phyloP scores from a whole-genome alignment of 306 rosid genomes.

The Cicer yamashitae region DNA sequence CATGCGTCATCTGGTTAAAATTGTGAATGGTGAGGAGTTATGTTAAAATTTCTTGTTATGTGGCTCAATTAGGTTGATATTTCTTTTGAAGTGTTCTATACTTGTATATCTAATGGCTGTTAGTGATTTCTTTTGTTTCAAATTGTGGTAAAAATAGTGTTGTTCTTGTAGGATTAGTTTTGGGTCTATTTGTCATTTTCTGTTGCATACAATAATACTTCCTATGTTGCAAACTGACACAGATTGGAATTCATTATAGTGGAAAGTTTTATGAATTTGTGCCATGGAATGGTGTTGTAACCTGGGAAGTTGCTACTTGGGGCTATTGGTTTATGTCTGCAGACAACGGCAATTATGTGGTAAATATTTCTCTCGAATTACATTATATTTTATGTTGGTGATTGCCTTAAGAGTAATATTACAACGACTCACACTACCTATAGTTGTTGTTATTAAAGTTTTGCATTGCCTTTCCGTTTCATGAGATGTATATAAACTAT shows the following conservation, averaged over 20 bases:
- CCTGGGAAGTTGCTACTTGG: constrained; percentile 90
- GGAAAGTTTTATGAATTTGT: constrained; percentile 89
- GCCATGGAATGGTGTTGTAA: constrained; percentile 85
- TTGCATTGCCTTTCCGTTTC: constrained; percentile 37
- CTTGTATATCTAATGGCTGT: background rate
- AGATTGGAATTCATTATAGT: constrained; percentile 85
- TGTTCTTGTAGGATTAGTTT: constrained; percentile 7
- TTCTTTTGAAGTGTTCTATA: constrained; percentile 28
- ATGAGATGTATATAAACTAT: constrained; percentile 8
- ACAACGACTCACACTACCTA: background rate
- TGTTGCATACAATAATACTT: constrained; percentile 25
- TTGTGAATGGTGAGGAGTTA: constrained; percentile 12
- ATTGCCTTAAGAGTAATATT: background rate
- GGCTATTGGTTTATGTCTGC: constrained; percentile 79
- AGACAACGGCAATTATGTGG: constrained; percentile 75
- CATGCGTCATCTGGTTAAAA: constrained; percentile 3
- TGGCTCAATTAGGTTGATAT: constrained; percentile 22
- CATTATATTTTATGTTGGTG: constrained; percentile 11
- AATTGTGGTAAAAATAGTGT: background rate
- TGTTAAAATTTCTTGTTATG: constrained; percentile 13
- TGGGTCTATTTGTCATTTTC: constrained; percentile 6
- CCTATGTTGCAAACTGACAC: constrained; percentile 49
- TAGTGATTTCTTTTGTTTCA: constrained; percentile 25
- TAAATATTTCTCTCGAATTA: constrained; percentile 44
- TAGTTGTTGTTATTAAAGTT: constrained; percentile 1